Conservation (phyloP, 148 eudicot species). For the Chenopodium berlandieri region DNA sequence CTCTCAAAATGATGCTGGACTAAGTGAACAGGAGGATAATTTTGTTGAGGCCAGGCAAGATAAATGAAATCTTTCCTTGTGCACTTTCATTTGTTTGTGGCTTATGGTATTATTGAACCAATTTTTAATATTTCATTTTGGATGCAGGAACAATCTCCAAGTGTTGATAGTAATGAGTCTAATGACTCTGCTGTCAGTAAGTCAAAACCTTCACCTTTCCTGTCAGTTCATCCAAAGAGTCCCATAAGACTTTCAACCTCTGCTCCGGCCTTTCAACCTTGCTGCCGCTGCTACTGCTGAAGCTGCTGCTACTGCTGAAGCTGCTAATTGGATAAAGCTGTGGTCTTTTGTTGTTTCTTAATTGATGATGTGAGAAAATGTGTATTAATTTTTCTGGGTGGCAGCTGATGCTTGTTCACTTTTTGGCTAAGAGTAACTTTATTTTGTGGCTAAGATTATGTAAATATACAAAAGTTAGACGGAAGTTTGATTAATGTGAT, state of each 20-base stretch:
- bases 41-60: constrained; percentile 63
- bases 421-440: too few species aligned
- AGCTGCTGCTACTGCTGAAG: too few species aligned
- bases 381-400: too few species aligned
- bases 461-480: too few species aligned
- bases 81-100: not conserved
- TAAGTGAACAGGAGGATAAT: constrained; percentile 48
- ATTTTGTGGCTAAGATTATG: too few species aligned
- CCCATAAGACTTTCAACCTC: constrained; percentile 56
- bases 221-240: constrained; percentile 47
- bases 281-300: too few species aligned
- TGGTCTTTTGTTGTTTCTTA: too few species aligned
- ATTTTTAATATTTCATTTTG: constrained; percentile 16
- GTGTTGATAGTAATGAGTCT: constrained; percentile 33
- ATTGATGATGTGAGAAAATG: too few species aligned
- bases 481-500: too few species aligned
- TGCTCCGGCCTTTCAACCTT: too few species aligned
- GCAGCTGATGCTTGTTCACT: too few species aligned
- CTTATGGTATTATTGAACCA: not conserved
- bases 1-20: constrained; percentile 53
- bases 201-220: constrained; percentile 40
- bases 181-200: constrained; percentile 38
- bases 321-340: too few species aligned
- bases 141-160: constrained; percentile 51
- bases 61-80: constrained; percentile 3